Conservation (phyloP, 73 alveolate genomes). For the Uronychia setigera region DNA sequence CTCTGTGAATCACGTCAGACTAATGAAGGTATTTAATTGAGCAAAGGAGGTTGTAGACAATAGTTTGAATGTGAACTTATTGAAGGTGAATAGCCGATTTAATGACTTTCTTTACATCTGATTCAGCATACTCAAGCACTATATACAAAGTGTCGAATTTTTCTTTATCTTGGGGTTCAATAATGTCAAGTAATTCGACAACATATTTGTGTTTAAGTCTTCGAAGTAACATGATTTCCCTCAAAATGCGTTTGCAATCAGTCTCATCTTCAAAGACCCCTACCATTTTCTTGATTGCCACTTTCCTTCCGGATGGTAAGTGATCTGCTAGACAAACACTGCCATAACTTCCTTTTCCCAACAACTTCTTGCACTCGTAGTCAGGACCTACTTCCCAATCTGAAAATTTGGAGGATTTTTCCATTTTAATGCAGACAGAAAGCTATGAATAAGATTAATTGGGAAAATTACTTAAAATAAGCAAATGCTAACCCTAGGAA, state of each 20-base stretch:
- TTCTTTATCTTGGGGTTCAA: constrained; percentile 75
- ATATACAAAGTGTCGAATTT: constrained; percentile 71
- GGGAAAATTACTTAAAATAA: no score
- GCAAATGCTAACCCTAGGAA: no score
- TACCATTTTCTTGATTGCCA: constrained; percentile 76
- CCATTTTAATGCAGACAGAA: no score
- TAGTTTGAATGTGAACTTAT: constrained; percentile 69
- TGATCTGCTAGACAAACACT: constrained; percentile 86
- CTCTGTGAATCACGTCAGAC: constrained; percentile 91
- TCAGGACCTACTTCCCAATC: constrained; percentile 73
- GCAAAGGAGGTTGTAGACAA: constrained; percentile 84
- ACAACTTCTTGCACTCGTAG: constrained; percentile 48
- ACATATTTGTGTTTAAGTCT: constrained; percentile 75
- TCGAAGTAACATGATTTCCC: constrained; percentile 75
- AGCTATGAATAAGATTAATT: no score
- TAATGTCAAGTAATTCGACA: constrained; percentile 63
- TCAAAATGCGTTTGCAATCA: constrained; percentile 84
- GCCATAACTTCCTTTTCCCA: constrained; percentile 95
- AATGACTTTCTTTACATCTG: constrained; percentile 81
- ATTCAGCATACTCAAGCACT: constrained; percentile 79
- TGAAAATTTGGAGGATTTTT: no score
- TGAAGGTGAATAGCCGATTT: constrained; percentile 77
- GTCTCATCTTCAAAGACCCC: constrained; percentile 80
- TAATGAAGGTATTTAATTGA: constrained; percentile 89
- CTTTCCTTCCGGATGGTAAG: constrained; percentile 65